phyloP scores from a whole-genome alignment of 768 basidiomycete genomes.

The Agaricus bisporus region DNA sequence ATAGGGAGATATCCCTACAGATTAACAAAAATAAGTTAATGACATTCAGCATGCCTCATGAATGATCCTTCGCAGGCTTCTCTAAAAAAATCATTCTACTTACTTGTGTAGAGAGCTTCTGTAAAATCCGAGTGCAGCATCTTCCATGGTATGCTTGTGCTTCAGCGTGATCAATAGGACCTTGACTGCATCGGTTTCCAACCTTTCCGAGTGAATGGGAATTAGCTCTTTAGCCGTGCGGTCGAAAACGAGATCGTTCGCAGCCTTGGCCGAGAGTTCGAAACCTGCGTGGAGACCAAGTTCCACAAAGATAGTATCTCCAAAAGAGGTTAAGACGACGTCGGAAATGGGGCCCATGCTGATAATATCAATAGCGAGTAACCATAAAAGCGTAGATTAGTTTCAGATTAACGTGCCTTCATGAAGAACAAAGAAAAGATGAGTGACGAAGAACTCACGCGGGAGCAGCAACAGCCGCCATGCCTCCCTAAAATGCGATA shows the following conservation, averaged over 20 bases:
- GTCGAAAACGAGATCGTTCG: slow-evolving; percentile 47
- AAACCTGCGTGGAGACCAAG: slow-evolving; percentile 50
- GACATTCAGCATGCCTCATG: slow-evolving; percentile 5
- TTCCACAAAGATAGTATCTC: slow-evolving; percentile 55
- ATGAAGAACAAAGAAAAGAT: neutral
- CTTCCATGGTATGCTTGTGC: slow-evolving; percentile 51
- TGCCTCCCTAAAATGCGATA: slow-evolving; percentile 27
- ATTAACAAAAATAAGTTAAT: neutral
- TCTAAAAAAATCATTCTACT: slow-evolving; percentile 15
- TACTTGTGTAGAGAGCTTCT: slow-evolving; percentile 54
- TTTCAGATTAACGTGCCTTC: slow-evolving; percentile 1
- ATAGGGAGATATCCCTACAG: slow-evolving; percentile 47
- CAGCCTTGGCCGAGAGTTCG: slow-evolving; percentile 40
- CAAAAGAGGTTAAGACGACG: slow-evolving; percentile 41
- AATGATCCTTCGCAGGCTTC: too few relatives aligned
- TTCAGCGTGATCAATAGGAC: slow-evolving; percentile 52
- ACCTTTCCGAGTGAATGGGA: slow-evolving; percentile 44
- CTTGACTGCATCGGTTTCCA: slow-evolving; percentile 56
- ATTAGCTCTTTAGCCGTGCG: slow-evolving; percentile 41
- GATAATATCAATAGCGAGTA: neutral
- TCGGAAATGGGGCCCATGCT: slow-evolving; percentile 53
- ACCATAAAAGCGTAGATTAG: neutral
- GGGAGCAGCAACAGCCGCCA: slow-evolving; percentile 36
- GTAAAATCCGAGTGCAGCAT: slow-evolving; percentile 57
- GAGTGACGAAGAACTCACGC: slow-evolving; percentile 22